These are phyloP conservation scores for Spencermartinsiella ligniputridi DNA, from an alignment of 1,139 yeast genomes.

Conservation along the genomic window DNA sequence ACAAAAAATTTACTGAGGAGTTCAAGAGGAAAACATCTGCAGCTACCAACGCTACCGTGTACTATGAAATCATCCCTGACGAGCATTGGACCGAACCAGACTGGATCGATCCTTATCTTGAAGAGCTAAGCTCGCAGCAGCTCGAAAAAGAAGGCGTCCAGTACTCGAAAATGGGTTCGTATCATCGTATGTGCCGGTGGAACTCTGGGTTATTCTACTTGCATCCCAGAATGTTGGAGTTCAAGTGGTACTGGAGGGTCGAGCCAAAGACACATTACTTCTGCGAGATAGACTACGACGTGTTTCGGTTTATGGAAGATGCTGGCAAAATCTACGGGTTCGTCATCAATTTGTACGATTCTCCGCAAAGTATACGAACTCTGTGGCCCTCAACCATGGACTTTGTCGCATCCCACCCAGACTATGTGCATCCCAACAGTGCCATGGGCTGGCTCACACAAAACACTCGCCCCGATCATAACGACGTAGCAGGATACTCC, in stretches of 20 bases:
- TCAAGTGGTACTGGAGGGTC: slow-evolving; percentile 69
- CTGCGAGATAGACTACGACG: slow-evolving; percentile 67
- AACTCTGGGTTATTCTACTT: slow-evolving; percentile 61
- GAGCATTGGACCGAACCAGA: slow-evolving; percentile 64
- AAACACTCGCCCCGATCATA: slow-evolving; percentile 38
- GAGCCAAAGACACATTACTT: slow-evolving; percentile 71
- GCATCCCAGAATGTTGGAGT: slow-evolving; percentile 53
- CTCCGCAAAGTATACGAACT: slow-evolving; percentile 54
- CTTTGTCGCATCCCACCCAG: slow-evolving; percentile 53
- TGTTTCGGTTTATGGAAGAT: slow-evolving; percentile 66
- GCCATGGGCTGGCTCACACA: slow-evolving; percentile 68
- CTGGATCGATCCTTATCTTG: slow-evolving; percentile 42
- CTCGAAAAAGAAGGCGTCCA: slow-evolving; percentile 47
- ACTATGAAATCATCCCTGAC: slow-evolving; percentile 50
- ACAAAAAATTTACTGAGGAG: slow-evolving; percentile 54
- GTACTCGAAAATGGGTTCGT: slow-evolving; percentile 56
- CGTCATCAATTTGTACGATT: slow-evolving; percentile 61
- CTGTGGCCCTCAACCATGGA: slow-evolving; percentile 67
- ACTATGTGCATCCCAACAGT: slow-evolving; percentile 61
- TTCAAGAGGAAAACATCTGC: slow-evolving; percentile 46
- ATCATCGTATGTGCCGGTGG: slow-evolving; percentile 76
- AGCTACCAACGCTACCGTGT: slow-evolving; percentile 48
- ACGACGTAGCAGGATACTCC: slow-evolving; percentile 59
- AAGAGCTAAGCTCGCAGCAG: slow-evolving; percentile 41
- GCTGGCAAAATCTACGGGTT: slow-evolving; percentile 67